Evolutionary conservation across 2,329 filamentous ascomycete genomes (phyloP).

Genomic region (Diaporthe citrichinensis): DNA sequence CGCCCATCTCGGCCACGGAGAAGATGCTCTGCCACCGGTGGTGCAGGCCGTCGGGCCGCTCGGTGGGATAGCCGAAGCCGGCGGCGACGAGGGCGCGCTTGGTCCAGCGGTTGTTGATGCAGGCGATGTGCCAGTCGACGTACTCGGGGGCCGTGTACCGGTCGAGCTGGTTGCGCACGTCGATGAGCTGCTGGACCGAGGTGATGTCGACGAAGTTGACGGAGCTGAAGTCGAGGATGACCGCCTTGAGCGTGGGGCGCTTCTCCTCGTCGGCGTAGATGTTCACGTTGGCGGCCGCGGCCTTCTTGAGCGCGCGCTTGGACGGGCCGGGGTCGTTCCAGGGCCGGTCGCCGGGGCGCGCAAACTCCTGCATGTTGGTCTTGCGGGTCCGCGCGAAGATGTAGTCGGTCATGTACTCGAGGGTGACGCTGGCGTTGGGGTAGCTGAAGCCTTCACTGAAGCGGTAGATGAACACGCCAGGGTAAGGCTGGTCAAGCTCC

Average conservation of each 20-base stretch:
- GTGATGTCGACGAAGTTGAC: constrained; percentile 97
- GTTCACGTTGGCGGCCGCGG: constrained; percentile 42
- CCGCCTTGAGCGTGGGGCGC: constrained; percentile 64
- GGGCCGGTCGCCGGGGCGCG: constrained; percentile 81
- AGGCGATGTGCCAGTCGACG: constrained; percentile 97
- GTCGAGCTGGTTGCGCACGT: constrained; percentile 94
- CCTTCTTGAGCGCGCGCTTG: constrained; percentile 54
- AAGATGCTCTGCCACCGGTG: constrained; percentile 95
- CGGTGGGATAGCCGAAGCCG: constrained; percentile 87
- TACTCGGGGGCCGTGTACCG: constrained; percentile 83
- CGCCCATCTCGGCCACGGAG: constrained; percentile 87
- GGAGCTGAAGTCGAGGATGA: constrained; percentile 93
- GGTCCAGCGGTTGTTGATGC: constrained; percentile 93
- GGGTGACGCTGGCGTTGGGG: constrained; percentile 90
- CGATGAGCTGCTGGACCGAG: constrained; percentile 91
- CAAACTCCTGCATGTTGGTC: constrained; percentile 78
- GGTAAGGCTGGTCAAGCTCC: constrained; percentile 84
- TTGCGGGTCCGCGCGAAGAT: constrained; percentile 81
- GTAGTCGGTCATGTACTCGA: constrained; percentile 81
- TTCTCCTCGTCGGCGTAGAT: constrained; percentile 39
- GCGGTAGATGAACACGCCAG: constrained; percentile 95
- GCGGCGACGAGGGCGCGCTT: constrained; percentile 89
- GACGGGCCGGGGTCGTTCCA: constrained; percentile 94
- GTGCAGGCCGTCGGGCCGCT: constrained; percentile 63
- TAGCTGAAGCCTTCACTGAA: constrained; percentile 98